Percentiles rank a stretch among this genome's conserved stretches.
phyloP scores from a whole-genome alignment of 2,329 filamentous ascomycete species.

The Claviceps sp. region DNA sequence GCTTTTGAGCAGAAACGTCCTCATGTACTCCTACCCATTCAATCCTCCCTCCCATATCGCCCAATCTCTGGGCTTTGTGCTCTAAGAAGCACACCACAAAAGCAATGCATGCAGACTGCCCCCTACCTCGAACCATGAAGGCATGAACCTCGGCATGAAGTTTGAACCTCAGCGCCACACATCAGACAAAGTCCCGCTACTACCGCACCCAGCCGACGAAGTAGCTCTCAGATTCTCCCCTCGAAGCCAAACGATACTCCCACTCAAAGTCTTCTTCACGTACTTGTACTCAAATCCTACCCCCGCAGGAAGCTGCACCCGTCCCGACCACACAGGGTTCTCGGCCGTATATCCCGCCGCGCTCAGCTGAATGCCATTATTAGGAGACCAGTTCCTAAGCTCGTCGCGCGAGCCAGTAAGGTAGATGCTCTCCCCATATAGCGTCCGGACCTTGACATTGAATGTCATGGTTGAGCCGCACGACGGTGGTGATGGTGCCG shows the following conservation, averaged over 20 bases:
- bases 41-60: too few relatives aligned
- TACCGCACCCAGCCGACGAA: slow-evolving; percentile 2
- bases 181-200: slow-evolving; percentile 1
- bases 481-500: slow-evolving; percentile 10
- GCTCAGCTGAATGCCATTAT: slow-evolving; percentile 33
- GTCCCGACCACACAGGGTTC: slow-evolving; percentile 41
- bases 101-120: too few relatives aligned
- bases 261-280: slow-evolving; percentile 37
- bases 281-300: slow-evolving; percentile 47
- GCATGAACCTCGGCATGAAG: too few relatives aligned
- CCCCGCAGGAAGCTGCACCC: slow-evolving; percentile 37
- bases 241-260: slow-evolving; percentile 43
- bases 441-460: slow-evolving; percentile 8
- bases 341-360: slow-evolving; percentile 39
- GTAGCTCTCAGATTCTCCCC: slow-evolving; percentile 28
- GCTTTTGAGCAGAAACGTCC: too few relatives aligned
- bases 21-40: too few relatives aligned
- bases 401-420: slow-evolving; percentile 24
- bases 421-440: slow-evolving; percentile 9
- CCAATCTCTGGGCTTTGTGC: too few relatives aligned
- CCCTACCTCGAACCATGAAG: too few relatives aligned
- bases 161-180: slow-evolving; percentile 1
- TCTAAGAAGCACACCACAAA: too few relatives aligned
- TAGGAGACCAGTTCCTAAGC: slow-evolving; percentile 21
- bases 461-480: slow-evolving; percentile 13